These are phyloP conservation scores for Piper betle DNA, from an alignment of 164 flowering plant species.

Conservation along the genomic window DNA sequence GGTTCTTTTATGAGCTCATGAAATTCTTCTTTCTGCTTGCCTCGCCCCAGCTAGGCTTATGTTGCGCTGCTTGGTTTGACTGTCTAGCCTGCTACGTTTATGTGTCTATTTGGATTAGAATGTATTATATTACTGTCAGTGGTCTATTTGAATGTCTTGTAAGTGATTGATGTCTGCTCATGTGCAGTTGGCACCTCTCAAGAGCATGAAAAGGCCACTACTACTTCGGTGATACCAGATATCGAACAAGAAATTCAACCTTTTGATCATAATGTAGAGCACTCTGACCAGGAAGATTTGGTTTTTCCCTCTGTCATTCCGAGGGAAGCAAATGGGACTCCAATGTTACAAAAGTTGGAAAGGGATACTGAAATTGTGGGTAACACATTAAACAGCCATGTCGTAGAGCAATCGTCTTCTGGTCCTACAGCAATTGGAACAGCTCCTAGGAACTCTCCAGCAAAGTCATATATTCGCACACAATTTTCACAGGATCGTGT, in stretches of 20 bases:
- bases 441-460: neutral
- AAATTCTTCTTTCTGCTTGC: no score
- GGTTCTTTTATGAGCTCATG: no score
- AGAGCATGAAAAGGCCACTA: neutral
- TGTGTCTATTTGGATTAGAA: no score
- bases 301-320: neutral
- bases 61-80: no score
- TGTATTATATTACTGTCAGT: no score
- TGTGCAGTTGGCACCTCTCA: neutral
- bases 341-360: neutral
- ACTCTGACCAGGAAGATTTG: neutral
- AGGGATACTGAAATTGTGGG: neutral
- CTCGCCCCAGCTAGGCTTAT: no score
- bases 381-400: neutral
- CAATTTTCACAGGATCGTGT: neutral
- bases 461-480: neutral
- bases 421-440: neutral
- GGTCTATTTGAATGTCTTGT: no score
- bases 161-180: neutral
- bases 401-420: neutral
- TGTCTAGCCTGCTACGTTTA: no score
- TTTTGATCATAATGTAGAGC: neutral
- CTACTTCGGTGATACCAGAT: neutral
- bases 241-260: neutral
- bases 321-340: neutral